Evolutionary conservation across 208 protist genomes (phyloP), one percentile per base, ranked within the genome.

Genomic region (Tetramitus jugosus): DNA sequence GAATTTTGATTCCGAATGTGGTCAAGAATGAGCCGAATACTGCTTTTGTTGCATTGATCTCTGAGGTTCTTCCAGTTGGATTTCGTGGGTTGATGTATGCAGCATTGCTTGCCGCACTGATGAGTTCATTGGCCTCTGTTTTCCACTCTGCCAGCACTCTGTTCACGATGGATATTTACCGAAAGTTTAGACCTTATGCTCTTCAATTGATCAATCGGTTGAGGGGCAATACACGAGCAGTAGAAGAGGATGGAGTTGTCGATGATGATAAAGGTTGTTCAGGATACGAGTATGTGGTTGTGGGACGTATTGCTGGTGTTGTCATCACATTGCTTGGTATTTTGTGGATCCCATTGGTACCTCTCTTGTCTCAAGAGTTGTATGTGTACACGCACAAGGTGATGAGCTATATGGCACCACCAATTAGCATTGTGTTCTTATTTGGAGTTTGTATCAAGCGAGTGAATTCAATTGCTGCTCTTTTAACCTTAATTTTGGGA

Each of bases 101-200:
- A 1, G 76, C 82, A 1, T 83, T 86, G 64, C 60, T 86, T 3
- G 64, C 81, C 10, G 83, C 83, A 7, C 43, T 83, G 26, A 86
- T 86, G 83, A 82, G 75, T 29, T 85, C 82, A 4, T 81, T 86
- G 20, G 83, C 83, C 10, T 74, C 64, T 42, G 53, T 86, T 2
- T 85, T 86, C 71, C 81, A 86, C 67, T 80, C 69, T 45, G 76
- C 64, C 31, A 53, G 31, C 23, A 86, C 83, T 29, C 71, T 86
- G 31, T 80, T 85, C 56, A 86, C 83, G 31, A 85, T 85, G 79
- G 83, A 86, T 40, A 75, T 86, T 53, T 86, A 85, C 60, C 3
- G 39, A 56, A n/a, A 74, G 7, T 53, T 74, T 39, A 74, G 31
- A 53, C 0, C 3, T 17, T 42, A 6, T 40, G 40, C 2, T 40